Conservation (phyloP, 176 grass and related monocot genomes). For the Aechmea fasciata region DNA sequence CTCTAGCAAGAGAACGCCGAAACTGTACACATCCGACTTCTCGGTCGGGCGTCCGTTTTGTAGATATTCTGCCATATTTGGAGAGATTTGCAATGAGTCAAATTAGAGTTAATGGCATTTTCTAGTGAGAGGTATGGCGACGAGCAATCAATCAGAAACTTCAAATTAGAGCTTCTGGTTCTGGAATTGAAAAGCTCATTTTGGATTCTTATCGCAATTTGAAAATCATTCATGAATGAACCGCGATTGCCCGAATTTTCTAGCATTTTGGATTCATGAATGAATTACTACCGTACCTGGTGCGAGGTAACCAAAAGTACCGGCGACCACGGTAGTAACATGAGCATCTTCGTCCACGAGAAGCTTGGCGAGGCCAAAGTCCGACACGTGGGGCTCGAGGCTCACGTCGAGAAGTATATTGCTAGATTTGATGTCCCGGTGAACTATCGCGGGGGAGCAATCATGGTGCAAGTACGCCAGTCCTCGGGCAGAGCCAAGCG, state of each 20-base stretch:
- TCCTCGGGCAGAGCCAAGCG: conserved; percentile 64
- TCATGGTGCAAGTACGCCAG: conserved; percentile 89
- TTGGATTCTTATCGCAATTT: no score
- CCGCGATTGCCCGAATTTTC: no score
- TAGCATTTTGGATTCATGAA: no score
- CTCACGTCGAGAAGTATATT: conserved; percentile 89
- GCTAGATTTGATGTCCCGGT: conserved; percentile 89
- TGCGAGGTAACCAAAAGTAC: conserved; percentile 86
- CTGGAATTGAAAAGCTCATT: no score
- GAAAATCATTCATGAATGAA: no score
- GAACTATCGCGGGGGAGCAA: conserved; percentile 79
- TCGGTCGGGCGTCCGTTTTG: conserved; percentile 78
- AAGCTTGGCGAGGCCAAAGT: conserved; percentile 82
- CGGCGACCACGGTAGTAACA: conserved; percentile 79
- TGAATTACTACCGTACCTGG: conserved; percentile 39
- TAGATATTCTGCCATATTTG: conserved; percentile 59
- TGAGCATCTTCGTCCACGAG: conserved; percentile 60
- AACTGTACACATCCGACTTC: conserved; percentile 89
- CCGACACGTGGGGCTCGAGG: conserved; percentile 77
- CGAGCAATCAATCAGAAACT: no score
- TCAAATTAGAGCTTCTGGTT: no score
- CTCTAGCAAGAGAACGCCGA: conserved; percentile 83
- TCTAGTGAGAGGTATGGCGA: no score
- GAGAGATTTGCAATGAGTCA: not conserved
- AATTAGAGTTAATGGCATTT: not conserved